Evolutionary conservation across 192 early-diverging fungal genomes (phyloP).

Genomic region (Geosiphon pyriformis): DNA sequence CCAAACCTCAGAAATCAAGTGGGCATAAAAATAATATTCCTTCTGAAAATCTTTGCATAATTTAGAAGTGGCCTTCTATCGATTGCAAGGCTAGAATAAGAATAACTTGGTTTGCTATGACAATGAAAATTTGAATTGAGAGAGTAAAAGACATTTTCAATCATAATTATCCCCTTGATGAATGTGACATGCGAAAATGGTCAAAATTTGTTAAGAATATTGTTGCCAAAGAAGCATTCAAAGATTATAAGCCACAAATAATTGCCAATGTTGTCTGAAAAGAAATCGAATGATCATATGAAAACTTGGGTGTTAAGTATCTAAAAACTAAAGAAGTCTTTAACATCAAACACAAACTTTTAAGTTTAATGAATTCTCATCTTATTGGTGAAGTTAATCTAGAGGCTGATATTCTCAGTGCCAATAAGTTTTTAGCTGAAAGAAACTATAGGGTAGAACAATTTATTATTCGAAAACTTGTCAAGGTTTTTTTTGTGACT

Average conservation of each 20-base stretch:
- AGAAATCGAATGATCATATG: too few species aligned
- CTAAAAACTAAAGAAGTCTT: too few species aligned
- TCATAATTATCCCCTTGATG: too few species aligned
- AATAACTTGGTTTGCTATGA: background rate
- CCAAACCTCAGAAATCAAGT: too few species aligned
- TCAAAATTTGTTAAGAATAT: too few species aligned
- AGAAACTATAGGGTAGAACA: background rate
- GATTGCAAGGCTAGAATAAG: too few species aligned
- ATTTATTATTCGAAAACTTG: background rate
- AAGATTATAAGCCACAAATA: background rate
- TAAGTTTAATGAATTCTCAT: background rate
- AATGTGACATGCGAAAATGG: too few species aligned
- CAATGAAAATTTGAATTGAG: background rate
- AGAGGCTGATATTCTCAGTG: background rate
- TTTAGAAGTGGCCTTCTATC: too few species aligned
- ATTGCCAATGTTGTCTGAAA: background rate
- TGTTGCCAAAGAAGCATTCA: background rate
- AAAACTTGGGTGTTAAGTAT: constrained; percentile 5
- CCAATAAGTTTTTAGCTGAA: background rate
- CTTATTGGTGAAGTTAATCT: background rate
- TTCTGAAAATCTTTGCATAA: too few species aligned
- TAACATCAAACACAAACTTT: background rate
- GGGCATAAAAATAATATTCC: background rate
- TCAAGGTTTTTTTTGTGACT: background rate
- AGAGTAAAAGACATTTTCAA: constrained; percentile 6